phyloP scores from a whole-genome alignment of 1,139 yeast genomes.

The Candida tetrigidarum region DNA sequence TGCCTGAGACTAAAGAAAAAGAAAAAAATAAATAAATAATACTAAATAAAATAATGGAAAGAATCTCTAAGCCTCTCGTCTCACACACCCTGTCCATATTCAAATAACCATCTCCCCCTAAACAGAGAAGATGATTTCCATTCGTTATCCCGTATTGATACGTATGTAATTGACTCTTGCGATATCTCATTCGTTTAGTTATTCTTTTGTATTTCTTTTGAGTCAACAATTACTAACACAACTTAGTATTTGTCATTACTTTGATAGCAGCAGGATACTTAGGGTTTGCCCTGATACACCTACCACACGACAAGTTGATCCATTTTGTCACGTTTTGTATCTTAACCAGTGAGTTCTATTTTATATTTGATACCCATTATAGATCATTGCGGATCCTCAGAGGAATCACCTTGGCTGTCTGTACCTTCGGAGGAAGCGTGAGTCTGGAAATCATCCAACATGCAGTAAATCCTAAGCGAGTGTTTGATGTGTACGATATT shows the following conservation, averaged over 20 bases:
- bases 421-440: constrained; percentile 50
- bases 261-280: constrained; percentile 41
- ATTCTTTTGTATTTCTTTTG: too few species aligned
- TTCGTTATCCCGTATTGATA: constrained; percentile 10
- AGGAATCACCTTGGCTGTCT: constrained; percentile 44
- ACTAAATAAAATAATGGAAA: too few species aligned
- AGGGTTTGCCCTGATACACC: constrained; percentile 54
- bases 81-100: not conserved
- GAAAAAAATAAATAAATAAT: not conserved
- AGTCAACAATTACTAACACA: constrained; percentile 14
- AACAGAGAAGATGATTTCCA: constrained; percentile 9
- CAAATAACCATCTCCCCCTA: not conserved
- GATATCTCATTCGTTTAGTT: not conserved
- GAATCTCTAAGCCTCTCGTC: too few species aligned
- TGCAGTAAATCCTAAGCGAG: constrained; percentile 46
- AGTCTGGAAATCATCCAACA: constrained; percentile 57
- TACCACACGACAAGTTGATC: constrained; percentile 55
- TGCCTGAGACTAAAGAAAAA: not conserved
- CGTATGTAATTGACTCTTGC: constrained; percentile 3
- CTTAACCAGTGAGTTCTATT: constrained; percentile 58
- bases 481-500: constrained; percentile 55
- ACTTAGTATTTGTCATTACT: constrained; percentile 32
- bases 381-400: constrained; percentile 41
- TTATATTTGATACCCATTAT: constrained; percentile 48
- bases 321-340: constrained; percentile 55